These are phyloP conservation scores for Azolla pinnata DNA, from an alignment of 75 land plant species.

Conservation along the genomic window DNA sequence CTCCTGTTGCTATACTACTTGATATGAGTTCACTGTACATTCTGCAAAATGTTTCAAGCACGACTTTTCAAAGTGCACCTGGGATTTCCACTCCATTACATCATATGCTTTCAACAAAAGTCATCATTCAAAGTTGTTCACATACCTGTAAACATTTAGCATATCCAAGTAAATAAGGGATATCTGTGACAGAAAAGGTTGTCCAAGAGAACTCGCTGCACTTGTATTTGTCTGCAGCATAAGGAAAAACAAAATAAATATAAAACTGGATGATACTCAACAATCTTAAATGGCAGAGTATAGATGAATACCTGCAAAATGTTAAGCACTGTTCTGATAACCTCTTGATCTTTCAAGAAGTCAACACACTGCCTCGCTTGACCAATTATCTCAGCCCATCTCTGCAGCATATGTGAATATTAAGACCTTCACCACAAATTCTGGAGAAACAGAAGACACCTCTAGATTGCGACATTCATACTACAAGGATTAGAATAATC, in stretches of 20 bases:
- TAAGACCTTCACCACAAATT: not conserved
- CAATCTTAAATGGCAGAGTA: no score
- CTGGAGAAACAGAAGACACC: no score
- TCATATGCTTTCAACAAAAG: no score
- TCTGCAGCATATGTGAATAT: slow-evolving; percentile 36
- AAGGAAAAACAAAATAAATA: not conserved
- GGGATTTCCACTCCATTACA: no score
- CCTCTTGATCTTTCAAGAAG: slow-evolving; percentile 71
- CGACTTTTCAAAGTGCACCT: no score
- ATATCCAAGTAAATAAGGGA: slow-evolving; percentile 84
- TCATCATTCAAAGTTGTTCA: no score
- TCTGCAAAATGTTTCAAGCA: slow-evolving; percentile 28
- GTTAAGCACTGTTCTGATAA: slow-evolving; percentile 78
- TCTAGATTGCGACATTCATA: no score
- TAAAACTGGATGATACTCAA: not conserved
- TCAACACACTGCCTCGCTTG: slow-evolving; percentile 91
- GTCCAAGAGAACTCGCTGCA: slow-evolving; percentile 86
- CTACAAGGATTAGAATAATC: not conserved
- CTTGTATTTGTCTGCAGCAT: slow-evolving; percentile 88
- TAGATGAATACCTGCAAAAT: slow-evolving; percentile 80
- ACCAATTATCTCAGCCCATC: slow-evolving; percentile 93
- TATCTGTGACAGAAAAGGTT: slow-evolving; percentile 76
- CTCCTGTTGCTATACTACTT: slow-evolving; percentile 84
- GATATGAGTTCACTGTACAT: slow-evolving; percentile 99
- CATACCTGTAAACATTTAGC: slow-evolving; percentile 97